phyloP scores from a whole-genome alignment of 345 rosid genomes.

The Streptanthus diversifolius region DNA sequence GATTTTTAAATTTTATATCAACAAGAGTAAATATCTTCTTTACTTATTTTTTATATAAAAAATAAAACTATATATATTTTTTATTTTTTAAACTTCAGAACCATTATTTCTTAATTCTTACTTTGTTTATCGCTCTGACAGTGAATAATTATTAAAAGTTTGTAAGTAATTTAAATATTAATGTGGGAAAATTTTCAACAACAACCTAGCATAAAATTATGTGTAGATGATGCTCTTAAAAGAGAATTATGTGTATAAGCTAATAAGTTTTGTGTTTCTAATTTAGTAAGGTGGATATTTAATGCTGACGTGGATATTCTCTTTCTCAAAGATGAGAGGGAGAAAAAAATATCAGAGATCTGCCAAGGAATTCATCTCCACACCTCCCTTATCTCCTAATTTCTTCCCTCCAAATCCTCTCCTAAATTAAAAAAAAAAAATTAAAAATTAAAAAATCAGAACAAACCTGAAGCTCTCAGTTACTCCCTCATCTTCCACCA shows the following conservation, averaged over 20 bases:
- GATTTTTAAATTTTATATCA: not conserved
- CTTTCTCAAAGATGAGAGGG: not conserved
- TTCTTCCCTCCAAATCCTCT: conserved; percentile 44
- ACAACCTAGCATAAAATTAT: no score
- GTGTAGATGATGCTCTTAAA: no score
- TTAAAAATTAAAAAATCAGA: not conserved
- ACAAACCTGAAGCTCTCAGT: conserved; percentile 25
- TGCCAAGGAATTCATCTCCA: conserved; percentile 58
- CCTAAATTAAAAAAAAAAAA: not conserved
- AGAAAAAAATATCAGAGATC: conserved; percentile 21
- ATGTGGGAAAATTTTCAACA: no score
- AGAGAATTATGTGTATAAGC: no score
- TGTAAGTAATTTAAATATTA: no score
- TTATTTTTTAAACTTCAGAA: no score
- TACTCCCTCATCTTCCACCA: conserved; percentile 13
- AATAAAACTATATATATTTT: not conserved
- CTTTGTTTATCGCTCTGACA: not conserved
- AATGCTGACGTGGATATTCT: conserved; percentile 45
- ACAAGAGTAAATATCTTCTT: no score
- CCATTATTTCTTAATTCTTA: no score
- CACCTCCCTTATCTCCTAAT: conserved; percentile 36
- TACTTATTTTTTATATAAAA: no score
- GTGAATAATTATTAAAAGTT: no score
- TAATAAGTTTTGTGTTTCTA: no score
- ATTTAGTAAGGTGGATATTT: not conserved